Evolutionary conservation across 768 basidiomycete genomes (phyloP).

Genomic region (Lyophyllum semitale): DNA sequence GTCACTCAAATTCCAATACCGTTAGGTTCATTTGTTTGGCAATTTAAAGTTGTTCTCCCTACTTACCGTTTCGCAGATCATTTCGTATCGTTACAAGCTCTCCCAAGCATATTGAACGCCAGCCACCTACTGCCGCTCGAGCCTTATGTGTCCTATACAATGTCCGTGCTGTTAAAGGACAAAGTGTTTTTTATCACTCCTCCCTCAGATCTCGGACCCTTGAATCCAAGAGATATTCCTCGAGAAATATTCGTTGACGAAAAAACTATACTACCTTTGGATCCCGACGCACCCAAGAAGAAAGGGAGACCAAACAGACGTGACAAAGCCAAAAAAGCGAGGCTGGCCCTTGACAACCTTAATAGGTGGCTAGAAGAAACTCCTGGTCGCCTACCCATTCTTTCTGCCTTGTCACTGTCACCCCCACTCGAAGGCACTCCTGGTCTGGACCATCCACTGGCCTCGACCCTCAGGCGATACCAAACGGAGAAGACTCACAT

Average conservation of each 20-base stretch:
- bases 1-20: conserved; percentile 63
- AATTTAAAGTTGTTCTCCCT: not conserved
- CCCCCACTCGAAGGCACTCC: not conserved
- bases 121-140: conserved; percentile 45
- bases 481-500: conserved; percentile 41
- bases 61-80: conserved; percentile 46
- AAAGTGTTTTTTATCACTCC: conserved; percentile 66
- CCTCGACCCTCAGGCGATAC: conserved; percentile 35
- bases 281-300: conserved; percentile 39
- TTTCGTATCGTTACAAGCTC: conserved; percentile 45
- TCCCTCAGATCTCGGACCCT: conserved; percentile 43
- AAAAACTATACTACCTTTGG: conserved; percentile 22
- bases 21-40: conserved; percentile 42
- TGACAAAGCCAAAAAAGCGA: conserved; percentile 58
- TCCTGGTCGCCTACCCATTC: conserved; percentile 1
- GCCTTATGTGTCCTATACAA: conserved; percentile 50
- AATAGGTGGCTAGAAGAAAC: conserved; percentile 51
- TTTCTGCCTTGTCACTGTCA: not conserved
- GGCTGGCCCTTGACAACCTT: conserved; percentile 47
- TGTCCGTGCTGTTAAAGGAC: conserved; percentile 48
- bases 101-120: conserved; percentile 49
- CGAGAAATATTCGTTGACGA: conserved; percentile 63
- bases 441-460: not conserved
- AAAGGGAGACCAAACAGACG: conserved; percentile 67
- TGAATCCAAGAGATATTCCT: conserved; percentile 68